Evolutionary conservation across 441 rosid species (phyloP).

Genomic region (Eruca vesicaria): DNA sequence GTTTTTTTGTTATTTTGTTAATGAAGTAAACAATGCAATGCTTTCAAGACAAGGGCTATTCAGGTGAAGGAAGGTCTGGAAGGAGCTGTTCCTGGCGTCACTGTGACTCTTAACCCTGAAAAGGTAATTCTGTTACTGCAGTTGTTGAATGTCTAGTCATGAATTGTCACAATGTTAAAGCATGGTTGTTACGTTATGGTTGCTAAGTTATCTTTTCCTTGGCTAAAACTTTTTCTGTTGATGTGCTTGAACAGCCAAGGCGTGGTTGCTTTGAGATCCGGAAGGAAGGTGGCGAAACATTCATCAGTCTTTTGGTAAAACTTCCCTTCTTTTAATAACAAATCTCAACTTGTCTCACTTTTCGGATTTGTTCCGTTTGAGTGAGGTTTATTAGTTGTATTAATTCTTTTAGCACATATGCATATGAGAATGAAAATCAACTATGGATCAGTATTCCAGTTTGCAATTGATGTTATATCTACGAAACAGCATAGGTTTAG

Average conservation of each 20-base stretch:
- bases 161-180: background rate
- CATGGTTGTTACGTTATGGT: background rate
- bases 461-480: background rate
- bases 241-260: constrained; percentile 59
- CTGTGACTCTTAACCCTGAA: constrained; percentile 67
- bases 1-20: background rate
- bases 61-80: constrained; percentile 65
- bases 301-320: constrained; percentile 84
- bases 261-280: constrained; percentile 90
- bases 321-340: background rate
- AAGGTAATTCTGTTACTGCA: constrained; percentile 42
- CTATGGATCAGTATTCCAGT: background rate
- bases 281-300: constrained; percentile 65
- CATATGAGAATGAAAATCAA: background rate
- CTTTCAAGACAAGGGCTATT: constrained; percentile 75
- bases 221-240: background rate
- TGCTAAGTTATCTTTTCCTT: background rate
- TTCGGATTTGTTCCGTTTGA: background rate
- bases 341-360: background rate
- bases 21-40: constrained; percentile 61
- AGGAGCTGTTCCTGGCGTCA: constrained; percentile 61
- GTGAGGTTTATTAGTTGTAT: background rate
- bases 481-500: background rate
- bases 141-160: background rate
- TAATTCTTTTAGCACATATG: background rate